Conservation (phyloP, 257 asterid genomes). For the Leonotis leonurus region DNA sequence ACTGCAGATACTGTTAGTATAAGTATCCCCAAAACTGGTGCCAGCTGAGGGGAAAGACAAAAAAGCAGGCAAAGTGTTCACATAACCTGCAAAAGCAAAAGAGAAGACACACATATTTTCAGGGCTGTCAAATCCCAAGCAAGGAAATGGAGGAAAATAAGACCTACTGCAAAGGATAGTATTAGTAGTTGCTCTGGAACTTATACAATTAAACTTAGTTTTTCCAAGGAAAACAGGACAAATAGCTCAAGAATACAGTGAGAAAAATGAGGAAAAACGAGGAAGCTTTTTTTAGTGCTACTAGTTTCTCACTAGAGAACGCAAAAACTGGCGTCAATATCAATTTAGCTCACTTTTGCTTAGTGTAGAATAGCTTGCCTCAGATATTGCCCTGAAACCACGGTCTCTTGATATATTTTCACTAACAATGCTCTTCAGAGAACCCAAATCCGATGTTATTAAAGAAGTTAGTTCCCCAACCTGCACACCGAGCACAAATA, state of each 20-base stretch:
- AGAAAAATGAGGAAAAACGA: constrained; percentile 9
- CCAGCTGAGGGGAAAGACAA: constrained; percentile 75
- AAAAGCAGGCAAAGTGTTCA: constrained; percentile 86
- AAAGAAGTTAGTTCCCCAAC: constrained; percentile 93
- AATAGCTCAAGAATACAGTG: background rate
- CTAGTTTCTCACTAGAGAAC: constrained; percentile 6
- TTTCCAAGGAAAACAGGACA: constrained; percentile 6
- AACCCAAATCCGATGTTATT: constrained; percentile 87
- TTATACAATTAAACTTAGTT: background rate
- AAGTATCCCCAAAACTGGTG: constrained; percentile 81
- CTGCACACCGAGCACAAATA: constrained; percentile 32
- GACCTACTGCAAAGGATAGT: background rate
- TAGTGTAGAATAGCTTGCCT: constrained; percentile 89
- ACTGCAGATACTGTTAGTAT: constrained; percentile 76
- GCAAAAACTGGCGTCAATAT: constrained; percentile 18
- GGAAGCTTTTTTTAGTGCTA: background rate
- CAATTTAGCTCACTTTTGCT: constrained; percentile 60
- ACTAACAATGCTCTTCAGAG: constrained; percentile 75
- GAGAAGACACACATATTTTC: background rate
- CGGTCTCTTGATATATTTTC: constrained; percentile 96
- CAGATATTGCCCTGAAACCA: constrained; percentile 94
- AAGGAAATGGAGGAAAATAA: background rate
- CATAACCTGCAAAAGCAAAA: constrained; percentile 57
- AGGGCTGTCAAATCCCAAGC: constrained; percentile 9
- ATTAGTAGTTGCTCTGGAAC: constrained; percentile 4